Evolutionary conservation across 75 land plant species (phyloP).

Genomic region (Pinus albicaulis): DNA sequence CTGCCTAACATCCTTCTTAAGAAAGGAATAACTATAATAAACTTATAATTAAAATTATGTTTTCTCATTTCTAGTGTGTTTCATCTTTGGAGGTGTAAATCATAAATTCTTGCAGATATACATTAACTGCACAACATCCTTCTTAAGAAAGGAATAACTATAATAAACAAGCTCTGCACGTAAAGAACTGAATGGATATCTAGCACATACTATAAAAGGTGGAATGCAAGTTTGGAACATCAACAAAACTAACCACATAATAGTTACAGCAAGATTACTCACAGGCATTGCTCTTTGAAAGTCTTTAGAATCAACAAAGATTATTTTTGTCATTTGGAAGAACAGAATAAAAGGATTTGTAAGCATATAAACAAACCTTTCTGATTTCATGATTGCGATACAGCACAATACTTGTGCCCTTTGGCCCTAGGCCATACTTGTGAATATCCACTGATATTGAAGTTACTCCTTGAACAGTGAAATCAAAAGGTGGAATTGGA

Average conservation of each 20-base stretch:
- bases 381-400: slow-evolving; percentile 93
- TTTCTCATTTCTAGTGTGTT: too few species aligned
- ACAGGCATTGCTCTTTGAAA: neutral
- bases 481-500: slow-evolving; percentile 92
- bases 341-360: neutral
- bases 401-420: slow-evolving; percentile 94
- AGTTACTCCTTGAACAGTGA: slow-evolving; percentile 88
- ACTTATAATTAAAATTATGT: neutral
- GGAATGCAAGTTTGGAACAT: neutral
- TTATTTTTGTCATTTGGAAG: neutral
- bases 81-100: too few species aligned
- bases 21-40: too few species aligned
- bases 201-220: neutral
- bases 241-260: neutral
- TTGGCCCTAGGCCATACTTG: slow-evolving; percentile 97
- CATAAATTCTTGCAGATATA: too few species aligned
- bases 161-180: neutral
- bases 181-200: neutral
- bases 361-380: slow-evolving; percentile 44
- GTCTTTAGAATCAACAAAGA: neutral
- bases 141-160: neutral
- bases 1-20: neutral
- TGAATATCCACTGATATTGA: slow-evolving; percentile 96
- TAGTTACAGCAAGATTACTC: neutral
- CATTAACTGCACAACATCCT: neutral